These are phyloP conservation scores for Quercus robur DNA, from an alignment of 306 rosid species.

Conservation along the genomic window DNA sequence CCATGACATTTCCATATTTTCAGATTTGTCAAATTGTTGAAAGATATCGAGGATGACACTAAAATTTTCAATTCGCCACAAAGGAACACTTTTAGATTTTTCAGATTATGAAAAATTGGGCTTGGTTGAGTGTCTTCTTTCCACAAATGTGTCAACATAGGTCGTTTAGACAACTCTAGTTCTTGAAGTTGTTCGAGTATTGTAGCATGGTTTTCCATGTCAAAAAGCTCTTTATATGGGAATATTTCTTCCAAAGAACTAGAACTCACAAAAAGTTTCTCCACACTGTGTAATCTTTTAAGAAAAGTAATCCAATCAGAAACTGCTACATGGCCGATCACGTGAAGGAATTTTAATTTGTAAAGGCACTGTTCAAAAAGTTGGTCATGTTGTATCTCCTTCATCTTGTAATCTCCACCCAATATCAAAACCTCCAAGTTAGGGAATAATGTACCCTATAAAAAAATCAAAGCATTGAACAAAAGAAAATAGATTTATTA, in stretches of 20 bases:
- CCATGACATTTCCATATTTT: too few species aligned
- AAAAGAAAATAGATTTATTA: too few species aligned
- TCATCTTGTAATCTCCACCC: too few species aligned
- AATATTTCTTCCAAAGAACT: not conserved
- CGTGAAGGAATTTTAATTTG: accelerated
- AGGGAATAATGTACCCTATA: not conserved
- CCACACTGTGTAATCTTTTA: too few species aligned
- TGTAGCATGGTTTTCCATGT: not conserved
- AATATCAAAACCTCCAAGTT: too few species aligned
- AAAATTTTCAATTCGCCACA: conserved; percentile 16
- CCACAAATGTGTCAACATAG: not conserved
- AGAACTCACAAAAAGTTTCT: not conserved
- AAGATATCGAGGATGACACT: not conserved
- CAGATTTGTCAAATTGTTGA: too few species aligned
- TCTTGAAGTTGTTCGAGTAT: not conserved
- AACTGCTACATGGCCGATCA: accelerated
- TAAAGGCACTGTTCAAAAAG: not conserved
- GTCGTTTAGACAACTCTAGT: accelerated
- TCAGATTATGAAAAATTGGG: not conserved
- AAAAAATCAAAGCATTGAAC: too few species aligned
- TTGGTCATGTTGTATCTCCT: not conserved
- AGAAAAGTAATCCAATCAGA: not conserved
- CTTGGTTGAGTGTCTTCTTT: not conserved
- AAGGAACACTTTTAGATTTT: accelerated
- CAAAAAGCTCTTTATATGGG: not conserved